These are phyloP conservation scores for Nigrospora oryzae DNA, from an alignment of 2,329 filamentous ascomycete species.

Conservation along the genomic window DNA sequence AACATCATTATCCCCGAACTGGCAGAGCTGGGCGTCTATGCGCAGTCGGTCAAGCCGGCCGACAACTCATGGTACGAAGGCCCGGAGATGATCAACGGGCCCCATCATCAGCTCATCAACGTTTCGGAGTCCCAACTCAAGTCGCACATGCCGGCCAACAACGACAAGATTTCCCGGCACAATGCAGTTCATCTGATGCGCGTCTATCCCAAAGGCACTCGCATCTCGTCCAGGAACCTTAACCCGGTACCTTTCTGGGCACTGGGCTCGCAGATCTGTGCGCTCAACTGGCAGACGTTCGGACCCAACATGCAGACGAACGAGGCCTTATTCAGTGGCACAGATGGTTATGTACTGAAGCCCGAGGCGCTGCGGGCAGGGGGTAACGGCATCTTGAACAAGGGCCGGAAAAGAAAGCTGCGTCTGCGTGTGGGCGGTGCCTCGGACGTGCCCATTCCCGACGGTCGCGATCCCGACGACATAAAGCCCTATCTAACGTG, in stretches of 20 bases:
- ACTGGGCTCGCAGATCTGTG: constrained; percentile 60
- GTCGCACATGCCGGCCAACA: constrained; percentile 36
- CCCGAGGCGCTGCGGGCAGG: constrained; percentile 49
- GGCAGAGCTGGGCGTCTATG: constrained; percentile 58
- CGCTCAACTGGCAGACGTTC: constrained; percentile 63
- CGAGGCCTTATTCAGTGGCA: constrained; percentile 57
- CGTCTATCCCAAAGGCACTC: constrained; percentile 60
- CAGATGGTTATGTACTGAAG: constrained; percentile 59
- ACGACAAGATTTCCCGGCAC: constrained; percentile 44
- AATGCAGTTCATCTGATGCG: constrained; percentile 62
- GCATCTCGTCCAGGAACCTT: constrained; percentile 59
- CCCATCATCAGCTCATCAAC: constrained; percentile 38
- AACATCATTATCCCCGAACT: constrained; percentile 55
- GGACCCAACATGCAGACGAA: constrained; percentile 59
- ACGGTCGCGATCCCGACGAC: constrained; percentile 38
- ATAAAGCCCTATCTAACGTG: constrained; percentile 60
- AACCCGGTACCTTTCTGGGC: constrained; percentile 57
- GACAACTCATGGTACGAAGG: constrained; percentile 58
- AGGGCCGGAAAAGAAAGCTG: constrained; percentile 38
- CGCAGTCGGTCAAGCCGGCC: constrained; percentile 59
- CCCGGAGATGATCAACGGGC: constrained; percentile 22
- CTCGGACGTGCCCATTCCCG: constrained; percentile 48
- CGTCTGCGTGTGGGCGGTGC: constrained; percentile 54
- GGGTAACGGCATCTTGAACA: constrained; percentile 40
- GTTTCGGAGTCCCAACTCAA: constrained; percentile 55